Evolutionary conservation across 495 filamentous ascomycete genomes (phyloP).

Genomic region (Collariella sp.): DNA sequence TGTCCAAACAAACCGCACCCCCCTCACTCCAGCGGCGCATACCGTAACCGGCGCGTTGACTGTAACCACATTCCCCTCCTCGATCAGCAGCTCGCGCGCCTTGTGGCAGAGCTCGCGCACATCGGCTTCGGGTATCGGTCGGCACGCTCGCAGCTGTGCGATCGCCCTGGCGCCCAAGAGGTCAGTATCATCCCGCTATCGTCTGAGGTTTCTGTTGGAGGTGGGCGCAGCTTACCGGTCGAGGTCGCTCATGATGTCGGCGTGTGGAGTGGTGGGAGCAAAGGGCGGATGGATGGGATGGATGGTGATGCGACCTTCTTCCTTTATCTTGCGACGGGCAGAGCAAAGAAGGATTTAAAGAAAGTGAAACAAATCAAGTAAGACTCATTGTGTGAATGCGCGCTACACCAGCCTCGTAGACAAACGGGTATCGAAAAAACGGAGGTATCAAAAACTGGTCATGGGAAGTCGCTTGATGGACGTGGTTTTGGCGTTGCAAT

Average conservation of each 20-base stretch:
- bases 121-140: conserved; percentile 89
- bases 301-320: not conserved
- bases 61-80: conserved; percentile 95
- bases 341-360: not conserved
- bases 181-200: not conserved
- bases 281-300: not conserved
- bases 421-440: not conserved
- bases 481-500: no score
- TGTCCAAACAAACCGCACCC: not conserved
- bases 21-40: conserved; percentile 10
- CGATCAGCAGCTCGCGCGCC: conserved; percentile 89
- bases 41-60: conserved; percentile 93
- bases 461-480: not conserved
- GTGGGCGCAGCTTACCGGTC: conserved; percentile 17
- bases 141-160: conserved; percentile 85
- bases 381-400: not conserved
- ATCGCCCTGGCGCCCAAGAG: conserved; percentile 58
- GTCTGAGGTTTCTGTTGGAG: not conserved
- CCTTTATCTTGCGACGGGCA: not conserved
- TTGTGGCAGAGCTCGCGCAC: conserved; percentile 97
- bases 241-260: conserved; percentile 25
- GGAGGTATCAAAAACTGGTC: not conserved
- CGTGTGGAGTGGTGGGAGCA: not conserved
- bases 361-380: not conserved
- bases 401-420: not conserved